Conservation (phyloP, 129 eudicot genomes). For the Tagetes patula region DNA sequence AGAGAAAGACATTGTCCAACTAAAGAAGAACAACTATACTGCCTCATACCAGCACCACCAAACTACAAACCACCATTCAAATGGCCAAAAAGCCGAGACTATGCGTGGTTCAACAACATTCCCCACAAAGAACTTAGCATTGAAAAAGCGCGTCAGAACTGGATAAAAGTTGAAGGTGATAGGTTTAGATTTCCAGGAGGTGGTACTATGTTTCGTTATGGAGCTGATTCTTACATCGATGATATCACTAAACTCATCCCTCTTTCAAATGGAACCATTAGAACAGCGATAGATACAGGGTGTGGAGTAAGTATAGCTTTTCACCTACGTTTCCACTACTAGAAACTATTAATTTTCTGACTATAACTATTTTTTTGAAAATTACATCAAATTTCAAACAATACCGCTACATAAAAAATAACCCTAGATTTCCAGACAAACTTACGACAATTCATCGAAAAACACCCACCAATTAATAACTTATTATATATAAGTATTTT, state of each 20-base stretch:
- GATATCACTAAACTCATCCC: constrained; percentile 79
- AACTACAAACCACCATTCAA: constrained; percentile 77
- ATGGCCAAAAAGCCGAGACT: constrained; percentile 94
- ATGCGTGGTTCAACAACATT: constrained; percentile 78
- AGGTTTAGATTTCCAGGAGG: constrained; percentile 89
- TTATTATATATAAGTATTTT: too few species aligned
- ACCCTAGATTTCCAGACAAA: too few species aligned
- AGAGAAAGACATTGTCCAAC: constrained; percentile 89
- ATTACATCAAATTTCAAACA: too few species aligned
- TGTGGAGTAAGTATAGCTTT: constrained; percentile 70
- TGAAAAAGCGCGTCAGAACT: constrained; percentile 84
- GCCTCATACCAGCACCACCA: constrained; percentile 89
- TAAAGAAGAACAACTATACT: constrained; percentile 61
- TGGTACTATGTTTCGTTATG: constrained; percentile 89
- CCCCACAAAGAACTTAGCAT: constrained; percentile 96
- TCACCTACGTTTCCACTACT: background rate
- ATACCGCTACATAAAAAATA: too few species aligned
- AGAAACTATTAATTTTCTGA: too few species aligned
- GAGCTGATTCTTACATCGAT: constrained; percentile 92
- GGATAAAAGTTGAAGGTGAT: constrained; percentile 95
- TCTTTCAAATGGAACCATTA: constrained; percentile 61
- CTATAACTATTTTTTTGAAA: too few species aligned
- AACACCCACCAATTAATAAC: too few species aligned
- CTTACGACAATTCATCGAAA: too few species aligned
- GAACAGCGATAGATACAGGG: constrained; percentile 90